A percentile compares a stretch with the other conserved stretches of the same genome.
Conservation (phyloP, 176 grass and related monocot genomes). For the Carex pumila region DNA sequence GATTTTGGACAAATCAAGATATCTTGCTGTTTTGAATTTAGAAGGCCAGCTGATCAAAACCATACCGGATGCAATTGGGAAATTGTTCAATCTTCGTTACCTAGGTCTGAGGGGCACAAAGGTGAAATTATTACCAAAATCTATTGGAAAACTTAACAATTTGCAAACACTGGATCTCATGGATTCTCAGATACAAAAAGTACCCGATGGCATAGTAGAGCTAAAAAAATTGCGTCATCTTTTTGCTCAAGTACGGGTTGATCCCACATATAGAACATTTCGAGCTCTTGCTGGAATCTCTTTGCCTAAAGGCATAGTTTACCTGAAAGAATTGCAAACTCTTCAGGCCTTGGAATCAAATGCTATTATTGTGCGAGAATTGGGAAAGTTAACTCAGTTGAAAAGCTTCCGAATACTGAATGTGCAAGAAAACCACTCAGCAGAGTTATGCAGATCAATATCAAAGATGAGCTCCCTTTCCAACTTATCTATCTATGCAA, state of each 20-base stretch:
- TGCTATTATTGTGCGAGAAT: conserved; percentile 19
- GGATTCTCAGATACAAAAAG: neutral
- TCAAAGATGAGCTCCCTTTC: conserved; percentile 31
- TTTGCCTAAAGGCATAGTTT: conserved; percentile 24
- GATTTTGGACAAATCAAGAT: conserved; percentile 11
- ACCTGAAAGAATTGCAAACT: conserved; percentile 35
- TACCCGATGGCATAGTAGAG: conserved; percentile 1
- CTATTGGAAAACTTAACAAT: conserved; percentile 22
- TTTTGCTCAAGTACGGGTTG: neutral
- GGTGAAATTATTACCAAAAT: conserved; percentile 38
- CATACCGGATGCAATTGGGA: conserved; percentile 18
- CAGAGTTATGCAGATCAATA: conserved; percentile 32
- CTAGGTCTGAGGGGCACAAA: conserved; percentile 27
- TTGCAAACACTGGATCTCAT: conserved; percentile 39
- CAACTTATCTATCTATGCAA: conserved; percentile 27
- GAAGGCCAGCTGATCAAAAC: neutral
- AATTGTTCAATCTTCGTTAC: conserved; percentile 42
- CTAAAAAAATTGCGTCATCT: conserved; percentile 24
- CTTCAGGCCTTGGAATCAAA: conserved; percentile 21
- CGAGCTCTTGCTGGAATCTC: neutral
- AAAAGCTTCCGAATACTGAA: conserved; percentile 27
- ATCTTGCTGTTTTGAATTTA: conserved; percentile 29
- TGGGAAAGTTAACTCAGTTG: conserved; percentile 31
- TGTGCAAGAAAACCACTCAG: conserved; percentile 27
- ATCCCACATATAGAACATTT: conserved; percentile 10